Conservation (phyloP, 306 rosid genomes). For the Quercus ilex region DNA sequence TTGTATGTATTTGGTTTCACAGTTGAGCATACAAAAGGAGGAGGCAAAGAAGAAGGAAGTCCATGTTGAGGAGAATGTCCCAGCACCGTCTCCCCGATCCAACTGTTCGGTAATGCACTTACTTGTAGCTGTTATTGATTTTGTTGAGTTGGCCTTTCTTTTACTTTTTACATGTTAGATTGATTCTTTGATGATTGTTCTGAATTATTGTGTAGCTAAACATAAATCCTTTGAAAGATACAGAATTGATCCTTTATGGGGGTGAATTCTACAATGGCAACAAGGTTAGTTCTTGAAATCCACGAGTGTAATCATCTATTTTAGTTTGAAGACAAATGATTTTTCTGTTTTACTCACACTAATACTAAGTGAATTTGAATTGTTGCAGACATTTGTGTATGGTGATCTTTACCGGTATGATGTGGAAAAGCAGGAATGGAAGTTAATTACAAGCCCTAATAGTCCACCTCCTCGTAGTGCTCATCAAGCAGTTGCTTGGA, state of each 20-base stretch:
- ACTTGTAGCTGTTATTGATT: not conserved
- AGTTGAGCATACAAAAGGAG: slow-evolving; percentile 84
- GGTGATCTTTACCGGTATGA: slow-evolving; percentile 86
- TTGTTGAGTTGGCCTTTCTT: not conserved
- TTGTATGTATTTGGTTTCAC: slow-evolving; percentile 1
- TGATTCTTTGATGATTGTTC: not conserved
- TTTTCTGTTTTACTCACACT: not conserved
- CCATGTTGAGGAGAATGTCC: slow-evolving; percentile 83
- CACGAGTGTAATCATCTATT: not conserved
- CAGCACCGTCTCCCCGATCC: slow-evolving; percentile 91
- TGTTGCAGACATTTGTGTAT: slow-evolving; percentile 73
- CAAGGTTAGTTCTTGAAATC: slow-evolving; percentile 48
- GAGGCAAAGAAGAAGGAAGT: slow-evolving; percentile 97
- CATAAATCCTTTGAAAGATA: slow-evolving; percentile 90
- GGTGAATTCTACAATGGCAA: slow-evolving; percentile 97
- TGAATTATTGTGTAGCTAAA: slow-evolving; percentile 47
- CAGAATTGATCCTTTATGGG: slow-evolving; percentile 82
- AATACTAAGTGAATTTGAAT: slow-evolving; percentile 14
- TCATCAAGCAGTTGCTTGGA: slow-evolving; percentile 97
- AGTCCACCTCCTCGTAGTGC: slow-evolving; percentile 99
- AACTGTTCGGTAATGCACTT: slow-evolving; percentile 66
- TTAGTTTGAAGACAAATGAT: not conserved
- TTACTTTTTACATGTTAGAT: not conserved
- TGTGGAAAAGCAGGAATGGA: slow-evolving; percentile 93
- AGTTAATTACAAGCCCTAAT: slow-evolving; percentile 81